These are phyloP conservation scores for Fusarium guadeloupense DNA, from an alignment of 2,329 filamentous ascomycete species.

Conservation along the genomic window DNA sequence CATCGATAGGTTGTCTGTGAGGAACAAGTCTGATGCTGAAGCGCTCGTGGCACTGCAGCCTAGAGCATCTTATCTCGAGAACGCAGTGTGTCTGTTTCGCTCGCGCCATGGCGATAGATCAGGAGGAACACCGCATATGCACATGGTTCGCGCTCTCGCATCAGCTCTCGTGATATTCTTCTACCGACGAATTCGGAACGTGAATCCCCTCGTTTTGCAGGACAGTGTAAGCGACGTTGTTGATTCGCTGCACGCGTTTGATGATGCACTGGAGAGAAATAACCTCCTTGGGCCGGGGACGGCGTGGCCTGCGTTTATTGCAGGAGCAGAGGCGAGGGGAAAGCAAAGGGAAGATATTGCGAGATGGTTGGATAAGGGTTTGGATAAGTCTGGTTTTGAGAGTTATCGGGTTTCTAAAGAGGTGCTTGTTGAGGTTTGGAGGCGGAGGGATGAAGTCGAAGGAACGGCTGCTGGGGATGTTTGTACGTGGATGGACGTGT, in stretches of 20 bases:
- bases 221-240: constrained; percentile 34
- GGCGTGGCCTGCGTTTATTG: constrained; percentile 36
- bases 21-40: constrained; percentile 20
- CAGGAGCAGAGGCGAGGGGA: constrained; percentile 32
- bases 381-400: constrained; percentile 31
- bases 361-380: constrained; percentile 36
- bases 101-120: constrained; percentile 15
- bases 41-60: constrained; percentile 24
- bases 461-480: constrained; percentile 15
- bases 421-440: constrained; percentile 33
- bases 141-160: constrained; percentile 35
- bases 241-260: constrained; percentile 27
- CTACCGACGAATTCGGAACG: constrained; percentile 35
- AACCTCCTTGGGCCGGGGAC: constrained; percentile 30
- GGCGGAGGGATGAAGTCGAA: constrained; percentile 29
- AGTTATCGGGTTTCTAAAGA: constrained; percentile 31
- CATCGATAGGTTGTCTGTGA: constrained; percentile 21
- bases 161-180: constrained; percentile 35
- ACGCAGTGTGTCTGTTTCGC: constrained; percentile 34
- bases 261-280: constrained; percentile 30
- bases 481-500: constrained; percentile 40
- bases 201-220: constrained; percentile 32
- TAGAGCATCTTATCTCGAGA: constrained; percentile 27
- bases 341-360: constrained; percentile 25
- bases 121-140: constrained; percentile 32